Evolutionary conservation across 2,329 filamentous ascomycete species (phyloP).

Genomic region (Trichoderma endophyticum): DNA sequence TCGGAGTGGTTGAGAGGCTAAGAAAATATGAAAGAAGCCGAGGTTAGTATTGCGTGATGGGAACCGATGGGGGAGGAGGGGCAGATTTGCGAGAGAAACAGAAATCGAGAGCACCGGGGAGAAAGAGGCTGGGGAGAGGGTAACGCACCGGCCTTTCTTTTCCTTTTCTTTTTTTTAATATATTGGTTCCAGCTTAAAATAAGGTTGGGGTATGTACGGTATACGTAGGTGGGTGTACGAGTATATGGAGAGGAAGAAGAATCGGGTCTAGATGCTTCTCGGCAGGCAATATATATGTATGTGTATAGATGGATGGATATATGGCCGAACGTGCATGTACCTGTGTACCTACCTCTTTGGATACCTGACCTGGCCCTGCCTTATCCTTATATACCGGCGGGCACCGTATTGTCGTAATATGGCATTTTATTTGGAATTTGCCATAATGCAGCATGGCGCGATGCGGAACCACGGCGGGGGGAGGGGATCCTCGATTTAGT

Average conservation of each 20-base stretch:
- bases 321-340: background rate
- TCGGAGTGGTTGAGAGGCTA: background rate
- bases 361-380: background rate
- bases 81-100: background rate
- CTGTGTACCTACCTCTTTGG: background rate
- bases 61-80: background rate
- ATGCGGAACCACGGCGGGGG: constrained; percentile 8
- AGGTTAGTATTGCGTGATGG: background rate
- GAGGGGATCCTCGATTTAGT: background rate
- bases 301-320: background rate
- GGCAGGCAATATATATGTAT: background rate
- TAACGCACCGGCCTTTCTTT: background rate
- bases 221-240: background rate
- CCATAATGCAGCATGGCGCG: background rate
- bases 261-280: background rate
- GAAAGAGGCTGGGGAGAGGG: background rate
- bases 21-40: background rate
- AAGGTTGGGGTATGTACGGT: background rate
- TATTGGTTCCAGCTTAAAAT: background rate
- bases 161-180: background rate
- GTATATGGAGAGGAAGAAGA: background rate
- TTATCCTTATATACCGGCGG: background rate
- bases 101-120: background rate
- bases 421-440: constrained; percentile 5
- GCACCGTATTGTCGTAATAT: background rate